Base-by-base conservation (phyloP, 208 protist species). In the Trichomonas vaginalis region DNA sequence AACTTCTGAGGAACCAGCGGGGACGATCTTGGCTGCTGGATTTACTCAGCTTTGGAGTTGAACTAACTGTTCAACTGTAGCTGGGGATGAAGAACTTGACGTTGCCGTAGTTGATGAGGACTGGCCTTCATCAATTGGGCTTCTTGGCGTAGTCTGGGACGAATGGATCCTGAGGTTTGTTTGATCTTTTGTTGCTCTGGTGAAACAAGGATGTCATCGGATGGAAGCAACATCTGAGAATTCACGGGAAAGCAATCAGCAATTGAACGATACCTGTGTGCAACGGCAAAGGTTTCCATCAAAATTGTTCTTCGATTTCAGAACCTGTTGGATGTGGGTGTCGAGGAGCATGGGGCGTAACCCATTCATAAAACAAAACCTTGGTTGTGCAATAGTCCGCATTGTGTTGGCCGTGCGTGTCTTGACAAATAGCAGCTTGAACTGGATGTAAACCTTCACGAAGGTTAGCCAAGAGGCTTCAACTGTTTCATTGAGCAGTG, bases 311-410 rank as follows among this genome's bases (percentile, higher is more conserved):
- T 97, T 96, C 15, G 97, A 83, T 48, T 97, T 47, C 48, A 47
- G 14, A 39, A 96, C 21, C 9, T 95, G 95, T 95, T 46, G 95
- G 14, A 95, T 88, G 0, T 80, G 83, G 35, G 95, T 70, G 12
- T 95, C 86, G 6, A 80, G 62, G 17, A 95, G 23, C 35, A 96
- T 49, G 27, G 95, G n/a, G n/a, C n/a, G n/a, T n/a, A n/a, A n/a
- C 70, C 96, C 96, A 97, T 61, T 56, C 32, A 51, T 92, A 82
- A 79, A 97, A 96, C 0, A 97, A 46, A 27, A 97, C 82, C 0
- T 96, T 96, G 9, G 96, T 96, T 42, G 96, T 96, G 95, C 96
- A 97, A 88, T 96, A 96, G 4, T 96, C 96, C 46, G 96, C 97
- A 86, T 97, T 42, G 45, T 12, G 32, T 8, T 14, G 95, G 46